Percentiles rank a stretch among this genome's conserved stretches.
Evolutionary conservation across 2,329 filamentous ascomycete genomes (phyloP).

Genomic region (Exophiala aquamarina): DNA sequence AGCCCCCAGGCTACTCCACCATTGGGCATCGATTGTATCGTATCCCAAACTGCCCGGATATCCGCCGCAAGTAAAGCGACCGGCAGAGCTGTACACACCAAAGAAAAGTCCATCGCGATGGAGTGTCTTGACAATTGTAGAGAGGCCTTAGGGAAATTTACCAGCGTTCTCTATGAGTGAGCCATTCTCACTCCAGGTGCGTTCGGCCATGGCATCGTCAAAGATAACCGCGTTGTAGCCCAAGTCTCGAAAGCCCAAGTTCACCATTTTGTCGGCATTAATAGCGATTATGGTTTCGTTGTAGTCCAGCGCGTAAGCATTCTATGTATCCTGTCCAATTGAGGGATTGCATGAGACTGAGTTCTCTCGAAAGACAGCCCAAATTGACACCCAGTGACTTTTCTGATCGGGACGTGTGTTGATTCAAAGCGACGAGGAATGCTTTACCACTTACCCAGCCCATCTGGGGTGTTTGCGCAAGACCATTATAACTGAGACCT

Average conservation of each 20-base stretch:
- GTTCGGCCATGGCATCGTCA: constrained; percentile 54
- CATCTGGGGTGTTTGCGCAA: constrained; percentile 22
- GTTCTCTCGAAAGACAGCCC: not conserved
- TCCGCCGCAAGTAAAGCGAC: constrained; percentile 30
- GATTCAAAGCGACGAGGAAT: too few relatives aligned
- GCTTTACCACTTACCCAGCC: constrained; percentile 17
- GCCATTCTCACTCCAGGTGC: constrained; percentile 45
- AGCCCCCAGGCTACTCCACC: constrained; percentile 54
- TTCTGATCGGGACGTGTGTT: too few relatives aligned
- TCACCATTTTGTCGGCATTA: constrained; percentile 17
- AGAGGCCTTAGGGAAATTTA: constrained; percentile 52
- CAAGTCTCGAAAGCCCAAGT: constrained; percentile 35
- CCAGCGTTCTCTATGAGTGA: constrained; percentile 41
- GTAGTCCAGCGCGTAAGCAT: constrained; percentile 22
- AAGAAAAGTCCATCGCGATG: constrained; percentile 52
- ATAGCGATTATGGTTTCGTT: constrained; percentile 23
- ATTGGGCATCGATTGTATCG: constrained; percentile 53
- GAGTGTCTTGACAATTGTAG: constrained; percentile 46
- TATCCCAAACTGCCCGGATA: constrained; percentile 50
- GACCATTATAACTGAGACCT: constrained; percentile 21
- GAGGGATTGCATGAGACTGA: not conserved
- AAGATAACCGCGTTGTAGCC: constrained; percentile 54
- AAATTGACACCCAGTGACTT: too few relatives aligned
- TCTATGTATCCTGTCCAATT: constrained; percentile 20
- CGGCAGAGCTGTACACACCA: constrained; percentile 53